These are phyloP conservation scores for Allomyces arbusculus DNA, from an alignment of 192 early-diverging fungal genomes.

Conservation along the genomic window DNA sequence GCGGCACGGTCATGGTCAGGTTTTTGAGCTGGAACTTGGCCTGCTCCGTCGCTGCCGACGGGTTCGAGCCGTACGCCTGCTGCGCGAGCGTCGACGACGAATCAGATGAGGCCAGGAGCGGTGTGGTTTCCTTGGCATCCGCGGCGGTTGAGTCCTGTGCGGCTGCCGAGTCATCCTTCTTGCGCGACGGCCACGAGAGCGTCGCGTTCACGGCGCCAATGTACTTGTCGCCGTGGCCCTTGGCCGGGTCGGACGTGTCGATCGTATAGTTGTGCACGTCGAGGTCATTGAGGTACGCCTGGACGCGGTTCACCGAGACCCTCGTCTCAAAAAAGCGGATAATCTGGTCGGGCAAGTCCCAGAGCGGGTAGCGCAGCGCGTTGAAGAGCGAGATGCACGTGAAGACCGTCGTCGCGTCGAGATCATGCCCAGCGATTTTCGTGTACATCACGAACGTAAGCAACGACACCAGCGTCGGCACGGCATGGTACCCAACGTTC, in stretches of 20 bases:
- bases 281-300: neutral
- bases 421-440: conserved; percentile 9
- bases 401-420: conserved; percentile 20
- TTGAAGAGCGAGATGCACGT: conserved; percentile 14
- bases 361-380: conserved; percentile 1
- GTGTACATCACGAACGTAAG: conserved; percentile 34
- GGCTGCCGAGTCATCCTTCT: neutral
- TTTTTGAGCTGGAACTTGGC: conserved; percentile 17
- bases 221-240: neutral
- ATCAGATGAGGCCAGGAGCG: neutral
- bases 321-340: neutral
- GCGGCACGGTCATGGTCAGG: conserved; percentile 26
- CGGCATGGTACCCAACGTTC: conserved; percentile 3
- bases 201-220: neutral
- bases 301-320: neutral
- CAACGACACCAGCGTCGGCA: conserved; percentile 28
- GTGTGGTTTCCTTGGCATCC: neutral
- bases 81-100: neutral
- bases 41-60: neutral
- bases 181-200: neutral
- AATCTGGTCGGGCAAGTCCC: neutral
- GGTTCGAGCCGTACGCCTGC: neutral
- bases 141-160: neutral
- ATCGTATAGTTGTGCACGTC: neutral
- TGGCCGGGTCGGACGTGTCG: neutral